These are phyloP conservation scores for Rhodomyrtus psidioides DNA, from an alignment of 441 rosid genomes.

Conservation along the genomic window DNA sequence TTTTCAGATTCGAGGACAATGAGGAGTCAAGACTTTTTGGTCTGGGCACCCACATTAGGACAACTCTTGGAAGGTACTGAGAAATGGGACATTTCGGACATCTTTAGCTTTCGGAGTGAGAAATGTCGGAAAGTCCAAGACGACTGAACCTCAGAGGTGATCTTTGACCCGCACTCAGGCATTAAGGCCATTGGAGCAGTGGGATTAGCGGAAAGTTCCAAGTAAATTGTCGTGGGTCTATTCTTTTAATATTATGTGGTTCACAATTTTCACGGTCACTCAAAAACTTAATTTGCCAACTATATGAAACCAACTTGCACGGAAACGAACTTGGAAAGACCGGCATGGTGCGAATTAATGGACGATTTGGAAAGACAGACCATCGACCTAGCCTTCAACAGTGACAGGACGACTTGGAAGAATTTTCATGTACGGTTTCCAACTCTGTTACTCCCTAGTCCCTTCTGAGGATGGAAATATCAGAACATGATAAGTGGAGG, in stretches of 20 bases:
- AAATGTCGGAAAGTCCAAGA: background rate
- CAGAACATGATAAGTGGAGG: no score
- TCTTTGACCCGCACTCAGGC: background rate
- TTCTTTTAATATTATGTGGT: no score
- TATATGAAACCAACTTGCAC: background rate
- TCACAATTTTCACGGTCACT: no score
- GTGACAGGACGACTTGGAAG: no score
- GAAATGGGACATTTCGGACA: background rate
- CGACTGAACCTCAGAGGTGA: background rate
- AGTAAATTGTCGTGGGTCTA: background rate
- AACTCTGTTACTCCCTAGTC: no score
- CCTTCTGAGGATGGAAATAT: no score
- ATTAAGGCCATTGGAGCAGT: background rate
- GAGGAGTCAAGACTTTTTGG: background rate
- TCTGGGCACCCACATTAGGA: background rate
- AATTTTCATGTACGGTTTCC: no score
- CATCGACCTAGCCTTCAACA: no score
- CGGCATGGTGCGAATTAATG: no score
- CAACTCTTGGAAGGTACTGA: background rate
- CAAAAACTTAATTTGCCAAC: background rate
- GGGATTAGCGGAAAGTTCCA: background rate
- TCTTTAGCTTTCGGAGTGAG: background rate
- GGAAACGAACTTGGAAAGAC: background rate
- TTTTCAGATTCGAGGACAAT: background rate
- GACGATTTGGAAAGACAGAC: no score